A percentile compares a stretch with the other conserved stretches of the same genome.
Evolutionary conservation across 352 stramenopile species (phyloP).

Genomic region (Pythium sukuiense): DNA sequence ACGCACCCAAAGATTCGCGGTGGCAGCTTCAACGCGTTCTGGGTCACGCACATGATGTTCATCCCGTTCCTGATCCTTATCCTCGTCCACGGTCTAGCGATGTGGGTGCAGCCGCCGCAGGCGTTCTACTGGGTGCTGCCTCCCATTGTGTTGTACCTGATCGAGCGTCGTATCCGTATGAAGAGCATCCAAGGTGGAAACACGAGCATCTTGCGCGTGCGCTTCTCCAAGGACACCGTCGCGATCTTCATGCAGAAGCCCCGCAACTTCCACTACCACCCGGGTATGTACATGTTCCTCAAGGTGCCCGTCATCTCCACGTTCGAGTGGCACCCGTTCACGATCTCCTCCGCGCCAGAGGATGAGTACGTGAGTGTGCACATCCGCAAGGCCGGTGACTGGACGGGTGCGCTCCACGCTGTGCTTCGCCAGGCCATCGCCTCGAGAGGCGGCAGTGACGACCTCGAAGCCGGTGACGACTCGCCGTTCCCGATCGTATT

Average conservation of each 20-base stretch:
- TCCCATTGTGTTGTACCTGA: slow-evolving; percentile 54
- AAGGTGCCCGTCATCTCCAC: slow-evolving; percentile 79
- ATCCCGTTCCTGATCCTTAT: slow-evolving; percentile 64
- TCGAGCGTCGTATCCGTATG: slow-evolving; percentile 73
- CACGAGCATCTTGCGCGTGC: slow-evolving; percentile 42
- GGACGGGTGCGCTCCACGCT: slow-evolving; percentile 56
- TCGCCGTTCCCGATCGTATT: slow-evolving; percentile 69
- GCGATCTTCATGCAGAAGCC: slow-evolving; percentile 77
- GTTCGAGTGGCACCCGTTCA: slow-evolving; percentile 92
- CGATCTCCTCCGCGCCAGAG: slow-evolving; percentile 81
- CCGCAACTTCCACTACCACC: slow-evolving; percentile 62
- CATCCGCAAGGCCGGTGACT: slow-evolving; percentile 76
- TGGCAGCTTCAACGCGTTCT: slow-evolving; percentile 79
- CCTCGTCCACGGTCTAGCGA: slow-evolving; percentile 53
- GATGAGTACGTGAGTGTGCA: slow-evolving; percentile 85
- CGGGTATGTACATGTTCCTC: slow-evolving; percentile 90
- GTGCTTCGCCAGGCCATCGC: slow-evolving; percentile 66
- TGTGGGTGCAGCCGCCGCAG: slow-evolving; percentile 59
- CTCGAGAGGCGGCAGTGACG: slow-evolving; percentile 45
- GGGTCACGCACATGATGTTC: slow-evolving; percentile 84
- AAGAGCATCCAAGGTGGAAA: slow-evolving; percentile 37
- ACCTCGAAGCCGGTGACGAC: slow-evolving; percentile 60
- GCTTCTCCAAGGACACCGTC: slow-evolving; percentile 22
- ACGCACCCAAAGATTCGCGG: slow-evolving; percentile 66
- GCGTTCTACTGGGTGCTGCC: slow-evolving; percentile 18